Base-by-base conservation (phyloP, 208 protist genomes). In the Endotrypanum monterogeii region DNA sequence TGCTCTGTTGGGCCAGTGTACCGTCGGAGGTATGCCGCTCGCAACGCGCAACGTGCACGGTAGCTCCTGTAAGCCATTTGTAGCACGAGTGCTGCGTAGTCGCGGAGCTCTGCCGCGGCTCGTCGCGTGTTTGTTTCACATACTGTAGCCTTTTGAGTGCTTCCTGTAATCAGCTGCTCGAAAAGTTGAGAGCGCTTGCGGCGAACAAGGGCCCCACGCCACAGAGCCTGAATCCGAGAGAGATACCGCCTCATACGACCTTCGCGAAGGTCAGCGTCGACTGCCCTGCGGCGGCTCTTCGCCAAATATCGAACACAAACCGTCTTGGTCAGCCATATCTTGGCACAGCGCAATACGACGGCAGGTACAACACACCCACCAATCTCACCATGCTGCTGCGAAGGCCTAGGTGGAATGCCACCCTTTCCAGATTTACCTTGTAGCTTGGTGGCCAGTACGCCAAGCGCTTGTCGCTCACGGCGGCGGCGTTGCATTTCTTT, bases 41-140 rank as follows among this genome's bases (percentile, higher is more conserved):
- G 54, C 37, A 41, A 71, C 14, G 12, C 30, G 8, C 55, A 70
- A 8, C 85, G 81, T 8, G 89, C 87, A 35, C 54, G 48, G 50
- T 67, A 35, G 44, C 79, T 63, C 16, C 89, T 88, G 39, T 81
- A 78, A 35, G 74, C 74, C 14, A 78, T 61, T 71, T 95, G 90
- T 65, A 97, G 80, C 2, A 92, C 83, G 55, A 92, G 57, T 25
- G 87, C 91, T 1, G 91, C 82, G 74, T 92, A 94, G 28, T 85
- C 84, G n/a, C 70, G 76, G 16, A 62, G 67, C 63, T 91, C 81
- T 1, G 32, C 68, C 11, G 86, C 83, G 11, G 58, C 54, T 11
- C 72, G 55, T 20, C 37, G 72, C 7, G 6, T 62, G 7, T 71
- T 3, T 3, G 8, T 54, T 0, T 30, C 3, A 0, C 32, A 39